Evolutionary conservation across 192 early-diverging fungal genomes (phyloP).

Genomic region (Coemansia pectinata): DNA sequence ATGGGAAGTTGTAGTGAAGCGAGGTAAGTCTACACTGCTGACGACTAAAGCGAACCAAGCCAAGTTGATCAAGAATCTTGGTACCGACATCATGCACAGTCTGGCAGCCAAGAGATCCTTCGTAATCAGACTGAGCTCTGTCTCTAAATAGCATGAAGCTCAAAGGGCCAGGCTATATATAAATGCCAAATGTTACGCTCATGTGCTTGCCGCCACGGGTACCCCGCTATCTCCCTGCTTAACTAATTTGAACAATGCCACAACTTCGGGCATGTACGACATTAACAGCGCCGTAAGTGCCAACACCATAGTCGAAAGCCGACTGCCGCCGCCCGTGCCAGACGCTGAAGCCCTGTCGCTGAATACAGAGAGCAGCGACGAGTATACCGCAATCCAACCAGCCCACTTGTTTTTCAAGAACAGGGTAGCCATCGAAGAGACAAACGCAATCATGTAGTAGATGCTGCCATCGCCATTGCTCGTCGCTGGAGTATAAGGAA

Average conservation of each 20-base stretch:
- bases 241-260: slow-evolving; percentile 21
- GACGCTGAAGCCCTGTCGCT: slow-evolving; percentile 42
- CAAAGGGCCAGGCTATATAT: background rate
- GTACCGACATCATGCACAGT: background rate
- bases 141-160: background rate
- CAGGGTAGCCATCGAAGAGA: slow-evolving; percentile 44
- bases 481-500: slow-evolving; percentile 39
- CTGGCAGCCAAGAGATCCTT: background rate
- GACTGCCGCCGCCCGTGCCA: slow-evolving; percentile 25
- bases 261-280: slow-evolving; percentile 41
- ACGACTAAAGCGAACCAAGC: background rate
- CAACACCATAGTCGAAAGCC: slow-evolving; percentile 31
- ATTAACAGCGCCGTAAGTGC: slow-evolving; percentile 44
- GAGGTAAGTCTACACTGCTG: background rate
- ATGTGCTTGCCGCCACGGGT: background rate
- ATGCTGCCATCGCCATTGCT: slow-evolving; percentile 39
- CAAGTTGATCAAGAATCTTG: background rate
- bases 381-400: slow-evolving; percentile 40
- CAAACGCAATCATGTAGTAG: slow-evolving; percentile 50
- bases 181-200: background rate
- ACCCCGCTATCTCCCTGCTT: background rate
- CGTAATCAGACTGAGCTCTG: background rate
- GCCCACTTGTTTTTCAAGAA: slow-evolving; percentile 40
- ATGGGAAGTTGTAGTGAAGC: background rate
- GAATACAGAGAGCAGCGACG: slow-evolving; percentile 42